phyloP scores from a whole-genome alignment of 768 basidiomycete species.

The Gloeopeniophorella convolvens region DNA sequence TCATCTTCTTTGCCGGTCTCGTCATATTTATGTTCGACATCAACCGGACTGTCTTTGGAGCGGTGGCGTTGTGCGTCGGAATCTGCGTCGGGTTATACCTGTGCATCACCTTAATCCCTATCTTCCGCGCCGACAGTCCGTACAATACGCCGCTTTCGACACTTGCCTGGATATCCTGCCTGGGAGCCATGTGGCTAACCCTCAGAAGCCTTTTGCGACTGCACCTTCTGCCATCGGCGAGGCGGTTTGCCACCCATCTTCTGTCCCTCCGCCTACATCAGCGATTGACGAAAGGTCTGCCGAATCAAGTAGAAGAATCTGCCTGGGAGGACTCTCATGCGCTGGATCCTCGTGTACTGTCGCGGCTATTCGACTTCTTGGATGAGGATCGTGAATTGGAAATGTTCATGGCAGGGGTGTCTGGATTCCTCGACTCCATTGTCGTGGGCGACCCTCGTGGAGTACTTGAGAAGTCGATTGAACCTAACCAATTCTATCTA shows the following conservation, averaged over 20 bases:
- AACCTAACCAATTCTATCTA: not conserved
- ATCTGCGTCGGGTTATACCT: not conserved
- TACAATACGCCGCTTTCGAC: not conserved
- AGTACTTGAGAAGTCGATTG: not conserved
- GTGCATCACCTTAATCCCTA: not conserved
- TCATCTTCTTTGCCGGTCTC: conserved; percentile 16
- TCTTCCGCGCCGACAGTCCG: not conserved
- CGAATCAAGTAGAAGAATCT: not conserved
- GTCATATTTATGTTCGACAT: not conserved
- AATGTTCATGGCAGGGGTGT: not conserved
- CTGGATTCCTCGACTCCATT: not conserved
- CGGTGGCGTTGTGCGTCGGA: not conserved
- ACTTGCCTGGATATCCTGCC: not conserved
- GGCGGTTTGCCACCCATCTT: no score
- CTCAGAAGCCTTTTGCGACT: not conserved
- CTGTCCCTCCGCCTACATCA: not conserved
- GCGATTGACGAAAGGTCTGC: not conserved
- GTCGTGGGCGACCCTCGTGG: not conserved
- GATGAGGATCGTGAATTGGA: conserved; percentile 1
- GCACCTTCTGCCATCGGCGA: no score
- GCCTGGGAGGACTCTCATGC: not conserved
- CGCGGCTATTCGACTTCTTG: not conserved
- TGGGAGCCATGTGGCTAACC: not conserved
- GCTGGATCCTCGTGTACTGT: not conserved
- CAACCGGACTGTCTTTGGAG: not conserved